Conservation (phyloP, 345 rosid species). For the Conringia planisiliqua region DNA sequence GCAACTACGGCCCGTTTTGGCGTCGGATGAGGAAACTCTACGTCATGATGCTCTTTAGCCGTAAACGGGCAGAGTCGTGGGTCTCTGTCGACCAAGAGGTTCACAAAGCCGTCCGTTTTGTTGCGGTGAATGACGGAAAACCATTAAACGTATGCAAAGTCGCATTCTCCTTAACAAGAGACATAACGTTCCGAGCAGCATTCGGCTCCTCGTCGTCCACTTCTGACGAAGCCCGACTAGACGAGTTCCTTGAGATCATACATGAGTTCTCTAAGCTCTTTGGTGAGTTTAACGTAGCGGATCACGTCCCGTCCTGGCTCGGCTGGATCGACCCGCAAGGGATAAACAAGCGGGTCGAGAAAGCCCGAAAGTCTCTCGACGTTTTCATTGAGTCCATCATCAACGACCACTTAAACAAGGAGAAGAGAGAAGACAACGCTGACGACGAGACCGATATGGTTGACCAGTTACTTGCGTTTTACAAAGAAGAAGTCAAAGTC, state of each 20-base stretch:
- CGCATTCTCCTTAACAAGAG: slow-evolving; percentile 57
- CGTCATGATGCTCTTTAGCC: slow-evolving; percentile 76
- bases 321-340: slow-evolving; percentile 59
- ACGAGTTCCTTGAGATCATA: slow-evolving; percentile 59
- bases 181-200: slow-evolving; percentile 71
- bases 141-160: slow-evolving; percentile 57
- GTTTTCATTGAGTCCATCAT: slow-evolving; percentile 64
- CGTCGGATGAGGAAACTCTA: slow-evolving; percentile 82
- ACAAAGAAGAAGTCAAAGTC: slow-evolving; percentile 43
- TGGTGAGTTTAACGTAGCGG: slow-evolving; percentile 73
- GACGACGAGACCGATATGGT: slow-evolving; percentile 62
- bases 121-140: slow-evolving; percentile 32
- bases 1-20: slow-evolving; percentile 87
- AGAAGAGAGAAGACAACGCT: neutral
- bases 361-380: slow-evolving; percentile 57
- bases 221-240: slow-evolving; percentile 38
- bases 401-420: slow-evolving; percentile 56
- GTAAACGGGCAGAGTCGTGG: slow-evolving; percentile 83
- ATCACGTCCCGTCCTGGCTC: slow-evolving; percentile 57
- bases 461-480: slow-evolving; percentile 69
- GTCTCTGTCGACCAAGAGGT: slow-evolving; percentile 70
- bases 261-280: slow-evolving; percentile 91
- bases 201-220: slow-evolving; percentile 55
- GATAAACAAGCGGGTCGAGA: slow-evolving; percentile 44
- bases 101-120: slow-evolving; percentile 36